Percentiles rank a stretch among this genome's conserved stretches.
Evolutionary conservation across 2,329 filamentous ascomycete species (phyloP).

Genomic region (Sphaerulina musiva): DNA sequence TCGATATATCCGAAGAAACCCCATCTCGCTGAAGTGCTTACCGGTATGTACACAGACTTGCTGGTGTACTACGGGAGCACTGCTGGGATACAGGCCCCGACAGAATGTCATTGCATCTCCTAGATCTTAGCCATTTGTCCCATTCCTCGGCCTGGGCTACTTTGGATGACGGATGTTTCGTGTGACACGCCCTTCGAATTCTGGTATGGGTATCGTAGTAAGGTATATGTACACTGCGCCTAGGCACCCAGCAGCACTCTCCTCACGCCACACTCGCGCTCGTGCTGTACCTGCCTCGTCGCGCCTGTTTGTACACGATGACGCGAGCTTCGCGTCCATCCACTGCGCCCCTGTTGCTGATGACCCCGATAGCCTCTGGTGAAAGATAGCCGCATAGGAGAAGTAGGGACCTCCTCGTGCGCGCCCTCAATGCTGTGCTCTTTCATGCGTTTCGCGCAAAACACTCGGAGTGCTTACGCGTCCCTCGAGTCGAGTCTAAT

Average conservation of each 20-base stretch:
- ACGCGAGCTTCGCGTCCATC: neutral
- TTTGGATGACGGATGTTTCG: neutral
- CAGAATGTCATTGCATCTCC: neutral
- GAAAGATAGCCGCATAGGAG: too few species aligned
- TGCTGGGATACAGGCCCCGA: too few species aligned
- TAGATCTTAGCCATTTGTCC: too few species aligned
- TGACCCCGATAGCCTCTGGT: neutral
- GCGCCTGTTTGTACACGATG: slow-evolving; percentile 3
- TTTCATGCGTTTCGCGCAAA: neutral
- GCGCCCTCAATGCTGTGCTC: slow-evolving; percentile 4
- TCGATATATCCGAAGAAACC: neutral
- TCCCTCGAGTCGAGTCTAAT: slow-evolving; percentile 4
- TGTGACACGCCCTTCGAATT: neutral
- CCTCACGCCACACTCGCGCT: neutral
- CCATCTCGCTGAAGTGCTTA: neutral
- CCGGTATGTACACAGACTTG: too few species aligned
- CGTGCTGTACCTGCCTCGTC: neutral
- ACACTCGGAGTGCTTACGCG: neutral
- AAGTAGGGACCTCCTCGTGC: neutral
- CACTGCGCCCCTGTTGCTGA: neutral
- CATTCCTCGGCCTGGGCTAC: too few species aligned
- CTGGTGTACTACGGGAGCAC: too few species aligned
- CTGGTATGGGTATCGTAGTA: slow-evolving; percentile 5
- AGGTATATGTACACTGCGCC: slow-evolving; percentile 16
- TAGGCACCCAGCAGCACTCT: neutral